Base-by-base conservation (phyloP, 2,329 filamentous ascomycete species). In the Sclerotinia glacialis region DNA sequence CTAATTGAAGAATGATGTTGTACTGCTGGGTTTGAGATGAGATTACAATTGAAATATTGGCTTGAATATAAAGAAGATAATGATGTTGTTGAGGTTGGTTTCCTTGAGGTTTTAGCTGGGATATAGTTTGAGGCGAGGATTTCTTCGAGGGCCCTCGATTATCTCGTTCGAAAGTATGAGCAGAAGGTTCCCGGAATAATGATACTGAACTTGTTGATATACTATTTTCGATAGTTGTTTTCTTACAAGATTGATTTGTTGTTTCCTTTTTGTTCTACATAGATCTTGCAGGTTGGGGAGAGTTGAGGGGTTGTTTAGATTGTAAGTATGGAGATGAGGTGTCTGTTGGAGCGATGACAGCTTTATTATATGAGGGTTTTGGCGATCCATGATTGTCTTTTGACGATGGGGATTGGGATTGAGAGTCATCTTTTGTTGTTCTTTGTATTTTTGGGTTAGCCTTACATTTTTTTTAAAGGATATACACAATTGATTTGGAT, bases 11-110 rank as follows among this genome's bases (percentile, higher is more conserved):
- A 9, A 80, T 79, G 37, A 81, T 78, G 11, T 80, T 80, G 71
- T 88, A 84, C 2, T 23, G 37, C 3, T 69, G 68, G 34, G 65
- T 69, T 93, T 95, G 21, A 84, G 87, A 72, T 97, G 34, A n/a
- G n/a, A 47, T 50, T 28, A 50, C 18, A 46, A 26, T 34, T 21
- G 58, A n/a, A 12, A 23, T 11, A 49, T 34, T 34, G 4, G 34
- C 50, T 12, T 52, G 61, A 44, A 21, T 37, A 44, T 47, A 26
- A 28, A 53, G 60, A 40, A 52, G 59, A 14, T 62, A 16, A 0
- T 58, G 54, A 2, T 59, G 40, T 7, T 64, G 61, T 8, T 54
- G 56, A 8, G 55, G 62, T 18, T 46, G 49, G 37, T 18, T 54
- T 34, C 34, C 18, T 34, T 55, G 26, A 14, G 18, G 26, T 40